Percentiles rank a stretch among this genome's conserved stretches.
These are phyloP conservation scores for Aspergillus hancockii DNA, from an alignment of 495 filamentous ascomycete genomes.

Conservation along the genomic window DNA sequence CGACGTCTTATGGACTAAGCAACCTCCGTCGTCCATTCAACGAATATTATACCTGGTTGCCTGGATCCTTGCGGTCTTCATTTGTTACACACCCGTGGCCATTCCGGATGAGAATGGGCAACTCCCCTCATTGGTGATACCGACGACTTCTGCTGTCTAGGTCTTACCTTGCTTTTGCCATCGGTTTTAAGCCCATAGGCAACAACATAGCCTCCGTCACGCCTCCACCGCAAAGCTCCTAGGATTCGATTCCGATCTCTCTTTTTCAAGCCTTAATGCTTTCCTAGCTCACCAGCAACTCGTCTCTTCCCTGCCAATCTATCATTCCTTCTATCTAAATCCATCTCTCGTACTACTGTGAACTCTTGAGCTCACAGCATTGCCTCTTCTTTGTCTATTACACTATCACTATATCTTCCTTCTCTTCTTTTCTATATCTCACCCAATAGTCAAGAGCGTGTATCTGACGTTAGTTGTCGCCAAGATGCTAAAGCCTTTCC, in stretches of 20 bases:
- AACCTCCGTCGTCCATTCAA: not conserved
- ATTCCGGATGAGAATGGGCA: not conserved
- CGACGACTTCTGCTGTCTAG: not conserved
- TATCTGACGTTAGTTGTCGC: not conserved
- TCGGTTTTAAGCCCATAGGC: constrained; percentile 20
- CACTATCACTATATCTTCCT: no score
- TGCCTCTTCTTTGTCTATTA: not conserved
- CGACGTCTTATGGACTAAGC: no score
- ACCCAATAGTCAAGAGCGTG: not conserved
- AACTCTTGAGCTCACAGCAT: not conserved
- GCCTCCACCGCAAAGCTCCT: constrained; percentile 12
- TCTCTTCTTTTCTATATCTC: not conserved
- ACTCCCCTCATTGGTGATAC: not conserved
- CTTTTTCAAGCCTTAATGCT: constrained; percentile 8
- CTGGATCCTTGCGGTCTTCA: constrained; percentile 5
- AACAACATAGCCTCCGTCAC: constrained; percentile 20
- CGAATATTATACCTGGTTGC: constrained; percentile 15
- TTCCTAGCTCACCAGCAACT: not conserved
- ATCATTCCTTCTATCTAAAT: not conserved
- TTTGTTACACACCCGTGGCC: not conserved
- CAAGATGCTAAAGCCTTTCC: constrained; percentile 46
- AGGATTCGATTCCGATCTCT: constrained; percentile 5
- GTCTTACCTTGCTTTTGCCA: constrained; percentile 1
- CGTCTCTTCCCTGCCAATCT: not conserved
- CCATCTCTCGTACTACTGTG: constrained; percentile 4